phyloP scores from a whole-genome alignment of 306 rosid genomes.

The Albizia julibrissin region DNA sequence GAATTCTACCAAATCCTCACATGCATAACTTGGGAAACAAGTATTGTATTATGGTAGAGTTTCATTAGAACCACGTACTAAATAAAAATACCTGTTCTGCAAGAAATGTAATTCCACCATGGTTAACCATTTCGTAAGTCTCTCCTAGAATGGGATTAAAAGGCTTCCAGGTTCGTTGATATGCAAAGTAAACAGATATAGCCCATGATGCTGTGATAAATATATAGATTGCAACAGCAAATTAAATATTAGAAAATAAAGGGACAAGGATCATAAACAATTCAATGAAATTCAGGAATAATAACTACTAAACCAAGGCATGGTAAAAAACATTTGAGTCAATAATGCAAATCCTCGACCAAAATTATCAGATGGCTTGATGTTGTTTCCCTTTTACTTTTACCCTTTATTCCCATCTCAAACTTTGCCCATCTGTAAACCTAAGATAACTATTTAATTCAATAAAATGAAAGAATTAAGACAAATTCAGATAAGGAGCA shows the following conservation, averaged over 20 bases:
- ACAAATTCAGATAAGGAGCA: background rate
- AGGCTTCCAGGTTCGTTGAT: constrained; percentile 83
- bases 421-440: background rate
- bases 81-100: constrained; percentile 65
- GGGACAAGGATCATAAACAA: background rate
- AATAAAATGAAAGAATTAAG: background rate
- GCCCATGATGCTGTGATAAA: constrained; percentile 66
- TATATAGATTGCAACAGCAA: background rate
- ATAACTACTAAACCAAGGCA: background rate
- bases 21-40: constrained; percentile 4
- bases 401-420: background rate
- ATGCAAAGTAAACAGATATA: constrained; percentile 70
- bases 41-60: background rate
- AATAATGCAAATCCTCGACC: background rate
- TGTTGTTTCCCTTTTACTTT: background rate
- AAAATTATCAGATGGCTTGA: background rate
- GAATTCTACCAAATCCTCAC: background rate
- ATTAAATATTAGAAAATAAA: background rate
- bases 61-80: background rate
- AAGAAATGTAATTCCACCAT: constrained; percentile 59
- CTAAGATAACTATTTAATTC: background rate
- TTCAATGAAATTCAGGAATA: constrained; percentile 6
- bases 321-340: background rate
- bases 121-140: constrained; percentile 71
- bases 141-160: constrained; percentile 84